Base-by-base conservation (phyloP, 805 yeast genomes). In the Maudiozyma turicensis region DNA sequence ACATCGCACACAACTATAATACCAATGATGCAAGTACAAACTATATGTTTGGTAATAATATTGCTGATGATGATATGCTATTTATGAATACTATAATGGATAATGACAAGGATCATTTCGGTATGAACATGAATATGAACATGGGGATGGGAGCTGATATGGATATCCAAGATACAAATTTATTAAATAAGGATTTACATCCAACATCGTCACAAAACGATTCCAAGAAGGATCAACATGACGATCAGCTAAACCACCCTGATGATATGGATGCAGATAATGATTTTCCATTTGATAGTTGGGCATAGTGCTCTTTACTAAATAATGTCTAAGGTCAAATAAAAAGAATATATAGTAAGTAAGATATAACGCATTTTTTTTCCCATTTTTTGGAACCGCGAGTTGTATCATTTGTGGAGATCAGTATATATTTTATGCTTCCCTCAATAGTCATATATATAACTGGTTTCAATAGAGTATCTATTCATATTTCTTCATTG, bases 21-120 rank as follows among this genome's bases (percentile, higher is more conserved):
- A 8, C 14, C 13, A 15, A 35, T 35, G 38, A 35, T 35, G 15
- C 14, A 11, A 9, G 14, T 31, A 31, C 35, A 8, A 20, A 37
- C 10, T 48, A 45, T 29, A 45, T 42, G 42, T 48, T 48, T 30
- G 34, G 15, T 10, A 38, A 40, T 15, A 33, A 40, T 5, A 44
- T 48, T 11, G 39, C 44, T 3, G 51, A 48, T 31, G 49, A 47
- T 38, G 51, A 48, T 30, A 44, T 48, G 51, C 29, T 48, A 11
- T 48, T 48, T 11, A 42, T 48, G 45, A 44, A 48, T 14, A 43
- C 47, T 8, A 45, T 48, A 15, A 48, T 48, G 15, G 50, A 38
- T 20, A 48, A 48, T 40, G 35, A 33, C 14, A 48, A 48, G 14
- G 50, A 48, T 29, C 42, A 40, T 31, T 48, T 45, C 20, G 31